These are phyloP conservation scores for Aspergillus sp. DNA, from an alignment of 2,329 filamentous ascomycete species.

Conservation along the genomic window DNA sequence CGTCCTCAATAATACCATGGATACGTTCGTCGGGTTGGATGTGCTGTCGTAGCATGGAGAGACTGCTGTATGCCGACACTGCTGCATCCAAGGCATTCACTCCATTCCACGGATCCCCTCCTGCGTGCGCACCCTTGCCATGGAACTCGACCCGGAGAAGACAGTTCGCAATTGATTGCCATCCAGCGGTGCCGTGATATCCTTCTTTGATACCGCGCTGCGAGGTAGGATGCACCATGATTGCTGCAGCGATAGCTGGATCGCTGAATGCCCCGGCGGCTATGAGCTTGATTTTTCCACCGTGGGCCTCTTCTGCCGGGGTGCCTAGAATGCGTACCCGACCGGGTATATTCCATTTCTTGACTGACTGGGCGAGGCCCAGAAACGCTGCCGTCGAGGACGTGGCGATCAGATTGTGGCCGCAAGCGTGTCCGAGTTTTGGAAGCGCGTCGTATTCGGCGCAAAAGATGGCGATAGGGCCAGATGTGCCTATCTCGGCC, in stretches of 20 bases:
- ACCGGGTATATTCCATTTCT: constrained; percentile 5
- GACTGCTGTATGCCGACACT: constrained; percentile 39
- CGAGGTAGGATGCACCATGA: constrained; percentile 37
- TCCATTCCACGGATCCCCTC: constrained; percentile 53
- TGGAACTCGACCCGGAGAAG: constrained; percentile 34
- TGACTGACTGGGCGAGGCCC: not conserved
- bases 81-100: constrained; percentile 58
- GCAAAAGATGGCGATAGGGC: constrained; percentile 15
- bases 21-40: constrained; percentile 49
- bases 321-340: constrained; percentile 27
- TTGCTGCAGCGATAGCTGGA: constrained; percentile 25
- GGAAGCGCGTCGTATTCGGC: constrained; percentile 34
- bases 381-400: constrained; percentile 18
- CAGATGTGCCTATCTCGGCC: not conserved
- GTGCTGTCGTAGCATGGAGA: constrained; percentile 55
- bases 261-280: constrained; percentile 35
- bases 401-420: constrained; percentile 26
- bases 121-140: constrained; percentile 55
- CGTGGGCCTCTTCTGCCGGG: constrained; percentile 27
- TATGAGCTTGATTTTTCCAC: constrained; percentile 34
- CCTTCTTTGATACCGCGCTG: not conserved
- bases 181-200: constrained; percentile 9
- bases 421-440: constrained; percentile 26
- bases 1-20: constrained; percentile 51
- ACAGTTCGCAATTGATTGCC: constrained; percentile 19